These are phyloP conservation scores for Fusarium virguliforme DNA, from an alignment of 2,329 filamentous ascomycete species.

Conservation along the genomic window DNA sequence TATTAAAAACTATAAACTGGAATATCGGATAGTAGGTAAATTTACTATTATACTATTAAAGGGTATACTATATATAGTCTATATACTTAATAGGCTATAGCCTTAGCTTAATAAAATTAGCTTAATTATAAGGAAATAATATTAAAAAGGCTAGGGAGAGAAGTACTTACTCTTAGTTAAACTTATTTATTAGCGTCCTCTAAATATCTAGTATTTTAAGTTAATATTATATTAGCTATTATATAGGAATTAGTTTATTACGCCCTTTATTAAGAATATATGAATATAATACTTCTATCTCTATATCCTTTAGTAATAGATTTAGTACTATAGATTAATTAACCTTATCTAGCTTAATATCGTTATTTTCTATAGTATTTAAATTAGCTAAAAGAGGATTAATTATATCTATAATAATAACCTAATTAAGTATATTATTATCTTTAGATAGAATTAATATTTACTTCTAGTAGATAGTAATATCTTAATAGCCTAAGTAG, in stretches of 20 bases:
- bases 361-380: too few species aligned
- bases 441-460: background rate
- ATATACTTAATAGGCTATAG: background rate
- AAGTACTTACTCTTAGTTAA: slow-evolving; percentile 28
- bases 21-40: too few species aligned
- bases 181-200: slow-evolving; percentile 21
- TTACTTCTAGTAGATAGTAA: too few species aligned
- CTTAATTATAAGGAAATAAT: slow-evolving; percentile 23
- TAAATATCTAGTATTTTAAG: slow-evolving; percentile 20
- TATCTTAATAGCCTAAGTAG: background rate
- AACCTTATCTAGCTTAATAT: background rate
- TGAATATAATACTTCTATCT: slow-evolving; percentile 9
- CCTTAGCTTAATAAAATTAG: slow-evolving; percentile 22
- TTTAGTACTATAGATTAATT: too few species aligned
- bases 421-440: background rate
- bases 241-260: too few species aligned
- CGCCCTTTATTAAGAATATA: too few species aligned
- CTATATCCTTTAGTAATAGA: too few species aligned
- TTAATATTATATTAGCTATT: too few species aligned
- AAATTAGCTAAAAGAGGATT: too few species aligned
- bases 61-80: too few species aligned
- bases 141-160: slow-evolving; percentile 29
- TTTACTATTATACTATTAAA: background rate
- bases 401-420: background rate
- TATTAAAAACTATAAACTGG: too few species aligned